Evolutionary conservation across 78 protist genomes (phyloP).

Genomic region (Dictyostelium brefeldianum): DNA sequence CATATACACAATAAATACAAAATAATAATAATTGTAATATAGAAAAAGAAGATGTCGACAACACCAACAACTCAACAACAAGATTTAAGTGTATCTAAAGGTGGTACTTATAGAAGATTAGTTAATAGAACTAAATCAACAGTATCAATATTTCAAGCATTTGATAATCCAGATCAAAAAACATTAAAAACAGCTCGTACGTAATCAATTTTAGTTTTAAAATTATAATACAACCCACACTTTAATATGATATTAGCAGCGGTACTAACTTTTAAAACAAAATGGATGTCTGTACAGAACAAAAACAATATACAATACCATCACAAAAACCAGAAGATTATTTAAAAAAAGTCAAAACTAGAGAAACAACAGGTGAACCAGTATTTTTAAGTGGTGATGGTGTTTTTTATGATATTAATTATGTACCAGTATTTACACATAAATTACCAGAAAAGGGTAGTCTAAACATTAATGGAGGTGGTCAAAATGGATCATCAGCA

Average conservation of each 20-base stretch:
- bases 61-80: not conserved
- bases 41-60: not conserved
- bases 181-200: conserved; percentile 57
- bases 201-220: not conserved
- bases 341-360: conserved; percentile 8
- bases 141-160: conserved; percentile 30
- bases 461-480: not conserved
- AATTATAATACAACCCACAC: no score
- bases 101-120: conserved; percentile 19
- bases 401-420: conserved; percentile 66
- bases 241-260: no score
- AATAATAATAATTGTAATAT: conserved; percentile 23
- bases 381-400: conserved; percentile 64
- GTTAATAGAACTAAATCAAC: conserved; percentile 11
- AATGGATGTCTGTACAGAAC: conserved; percentile 22
- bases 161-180: conserved; percentile 29
- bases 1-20: not conserved
- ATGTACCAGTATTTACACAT: conserved; percentile 54
- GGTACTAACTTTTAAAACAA: not conserved
- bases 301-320: conserved; percentile 54
- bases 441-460: conserved; percentile 27
- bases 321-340: conserved; percentile 29
- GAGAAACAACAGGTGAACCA: conserved; percentile 47
- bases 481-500: not conserved
- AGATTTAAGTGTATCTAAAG: not conserved